These are phyloP conservation scores for Alisma plantagoaquatica DNA, from an alignment of 106 monocot genomes.

Conservation along the genomic window DNA sequence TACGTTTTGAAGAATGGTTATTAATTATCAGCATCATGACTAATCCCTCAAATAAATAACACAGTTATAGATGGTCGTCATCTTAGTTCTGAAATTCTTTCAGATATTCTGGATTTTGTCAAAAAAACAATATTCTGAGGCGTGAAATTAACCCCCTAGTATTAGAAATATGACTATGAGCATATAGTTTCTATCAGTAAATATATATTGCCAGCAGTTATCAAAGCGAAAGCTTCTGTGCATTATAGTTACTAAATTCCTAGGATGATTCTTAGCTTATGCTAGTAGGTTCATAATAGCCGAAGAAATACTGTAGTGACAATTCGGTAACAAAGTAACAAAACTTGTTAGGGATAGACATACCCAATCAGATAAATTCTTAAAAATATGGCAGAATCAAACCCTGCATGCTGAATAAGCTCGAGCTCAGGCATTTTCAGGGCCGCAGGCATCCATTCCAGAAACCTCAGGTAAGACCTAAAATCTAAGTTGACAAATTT, in stretches of 20 bases:
- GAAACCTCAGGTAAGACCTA: slow-evolving; percentile 68
- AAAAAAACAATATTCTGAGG: too few relatives aligned
- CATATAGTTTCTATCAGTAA: too few relatives aligned
- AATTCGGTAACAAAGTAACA: background rate
- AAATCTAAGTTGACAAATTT: slow-evolving; percentile 79
- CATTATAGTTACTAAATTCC: background rate
- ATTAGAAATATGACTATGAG: too few relatives aligned
- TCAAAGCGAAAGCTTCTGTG: background rate
- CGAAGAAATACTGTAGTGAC: background rate
- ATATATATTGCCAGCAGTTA: background rate
- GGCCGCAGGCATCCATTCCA: slow-evolving; percentile 93
- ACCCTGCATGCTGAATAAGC: slow-evolving; percentile 91
- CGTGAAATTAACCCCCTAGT: too few relatives aligned
- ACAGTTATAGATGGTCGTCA: too few relatives aligned
- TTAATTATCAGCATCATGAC: too few relatives aligned
- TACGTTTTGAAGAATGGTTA: too few relatives aligned
- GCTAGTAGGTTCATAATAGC: background rate
- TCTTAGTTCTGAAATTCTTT: too few relatives aligned
- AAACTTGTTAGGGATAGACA: background rate
- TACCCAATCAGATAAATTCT: slow-evolving; percentile 29
- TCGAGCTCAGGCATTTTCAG: slow-evolving; percentile 98
- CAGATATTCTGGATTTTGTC: too few relatives aligned
- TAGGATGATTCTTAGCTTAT: background rate
- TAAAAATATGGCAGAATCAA: slow-evolving; percentile 63
- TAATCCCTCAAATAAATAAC: too few relatives aligned